phyloP scores from a whole-genome alignment of 2,329 filamentous ascomycete genomes.

The Stagonosporopsis vannaccii region DNA sequence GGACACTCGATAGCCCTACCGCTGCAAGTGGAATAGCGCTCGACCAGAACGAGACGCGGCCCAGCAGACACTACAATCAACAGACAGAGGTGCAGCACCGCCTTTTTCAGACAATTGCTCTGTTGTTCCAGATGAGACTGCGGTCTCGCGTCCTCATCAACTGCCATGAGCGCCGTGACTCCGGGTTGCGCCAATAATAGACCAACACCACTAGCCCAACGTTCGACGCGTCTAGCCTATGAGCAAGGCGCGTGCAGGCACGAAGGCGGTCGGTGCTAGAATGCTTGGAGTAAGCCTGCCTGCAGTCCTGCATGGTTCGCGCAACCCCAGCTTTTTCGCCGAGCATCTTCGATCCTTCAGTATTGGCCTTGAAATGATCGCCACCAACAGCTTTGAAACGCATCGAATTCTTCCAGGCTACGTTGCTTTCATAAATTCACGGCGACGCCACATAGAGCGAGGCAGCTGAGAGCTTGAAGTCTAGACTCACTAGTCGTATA shows the following conservation, averaged over 20 bases:
- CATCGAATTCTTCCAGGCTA: not conserved
- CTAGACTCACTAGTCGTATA: constrained; percentile 3
- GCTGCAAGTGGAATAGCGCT: constrained; percentile 12
- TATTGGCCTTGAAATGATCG: not conserved
- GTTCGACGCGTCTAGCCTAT: constrained; percentile 23
- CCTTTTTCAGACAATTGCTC: not conserved
- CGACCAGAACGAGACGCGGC: not conserved
- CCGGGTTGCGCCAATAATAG: constrained; percentile 6
- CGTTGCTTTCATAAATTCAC: not conserved
- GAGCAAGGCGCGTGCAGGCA: constrained; percentile 17
- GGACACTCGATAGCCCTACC: constrained; percentile 8
- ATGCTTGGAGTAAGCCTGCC: constrained; percentile 17
- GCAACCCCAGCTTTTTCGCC: constrained; percentile 17
- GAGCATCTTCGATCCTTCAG: constrained; percentile 4
- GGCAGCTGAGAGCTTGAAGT: not conserved
- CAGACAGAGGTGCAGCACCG: not conserved
- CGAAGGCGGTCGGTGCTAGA: constrained; percentile 22
- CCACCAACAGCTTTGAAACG: not conserved
- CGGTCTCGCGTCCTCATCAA: not conserved
- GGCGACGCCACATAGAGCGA: not conserved
- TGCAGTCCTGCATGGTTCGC: constrained; percentile 14
- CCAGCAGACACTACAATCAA: not conserved
- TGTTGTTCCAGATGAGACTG: not conserved
- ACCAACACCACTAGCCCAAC: not conserved
- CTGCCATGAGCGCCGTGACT: constrained; percentile 1